Base-by-base conservation (phyloP, 805 yeast genomes). In the Komagataella pseudopastoris region DNA sequence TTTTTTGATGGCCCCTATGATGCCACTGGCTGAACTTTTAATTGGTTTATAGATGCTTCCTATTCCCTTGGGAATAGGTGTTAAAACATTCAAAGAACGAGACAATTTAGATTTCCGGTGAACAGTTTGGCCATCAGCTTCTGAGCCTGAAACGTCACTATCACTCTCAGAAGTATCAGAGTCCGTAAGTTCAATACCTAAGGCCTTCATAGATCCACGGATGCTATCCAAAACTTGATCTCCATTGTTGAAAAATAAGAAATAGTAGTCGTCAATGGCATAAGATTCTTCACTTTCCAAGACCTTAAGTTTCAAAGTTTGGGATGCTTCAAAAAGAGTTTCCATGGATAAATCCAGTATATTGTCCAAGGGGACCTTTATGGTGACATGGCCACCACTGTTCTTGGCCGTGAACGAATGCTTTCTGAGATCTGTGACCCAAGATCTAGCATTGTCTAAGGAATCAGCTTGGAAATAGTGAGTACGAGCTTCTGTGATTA, bases 401-500 rank as follows among this genome's bases (percentile, higher is more conserved):
- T 87, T 85, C 51, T 85, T 74, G 45, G 84, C 75, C 1, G 89
- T 74, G 65, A 91, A 91, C 1, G 88, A 80, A 51, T 83, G 83
- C 59, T 85, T 88, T 56, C 85, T 86, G 47, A 91, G 65, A 7
- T 75, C 68, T 50, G 82, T 80, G 48, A 78, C 82, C 98, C 98
- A 91, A 16, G 82, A 76, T 53, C 85, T 74, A 0, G 97, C 97
- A 6, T 83, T 69, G 54, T 74, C 80, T 14, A 77, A 66, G 22
- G 84, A 80, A 59, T 90, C 96, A 2, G 95, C 85, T 55, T 76
- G 75, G 57, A 90, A 85, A 45, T 74, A 72, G 63, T 82, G 82
- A 0, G 77, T 72, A 55, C 78, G 76, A 30, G 74, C 70, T 46
- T 74, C 79, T 1, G 88, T 81, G 2, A 74, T 63, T 22, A 91